phyloP scores from a whole-genome alignment of 1,284 basidiomycete species.

The Grifola frondosa region DNA sequence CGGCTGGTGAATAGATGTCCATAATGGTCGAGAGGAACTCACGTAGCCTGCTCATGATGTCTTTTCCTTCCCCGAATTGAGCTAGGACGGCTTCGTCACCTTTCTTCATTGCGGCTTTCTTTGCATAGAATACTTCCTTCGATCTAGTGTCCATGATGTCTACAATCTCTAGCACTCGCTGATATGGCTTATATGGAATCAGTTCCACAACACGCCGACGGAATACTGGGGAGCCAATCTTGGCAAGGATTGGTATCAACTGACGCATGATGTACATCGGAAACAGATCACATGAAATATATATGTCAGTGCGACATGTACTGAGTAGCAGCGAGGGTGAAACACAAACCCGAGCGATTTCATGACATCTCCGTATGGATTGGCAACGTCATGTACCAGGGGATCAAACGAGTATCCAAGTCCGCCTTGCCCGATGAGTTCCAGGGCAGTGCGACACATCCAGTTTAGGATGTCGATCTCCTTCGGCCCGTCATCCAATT shows the following conservation, averaged over 20 bases:
- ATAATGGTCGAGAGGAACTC: slow-evolving; percentile 5
- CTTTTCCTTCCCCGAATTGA: slow-evolving; percentile 28
- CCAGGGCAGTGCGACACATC: slow-evolving; percentile 37
- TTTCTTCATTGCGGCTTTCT: slow-evolving; percentile 21
- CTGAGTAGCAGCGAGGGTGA: too few relatives aligned
- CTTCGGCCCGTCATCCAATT: slow-evolving; percentile 32
- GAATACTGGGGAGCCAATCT: slow-evolving; percentile 13
- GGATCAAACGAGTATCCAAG: slow-evolving; percentile 44
- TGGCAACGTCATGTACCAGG: slow-evolving; percentile 24
- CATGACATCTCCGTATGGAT: too few relatives aligned
- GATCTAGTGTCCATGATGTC: slow-evolving; percentile 20
- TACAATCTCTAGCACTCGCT: slow-evolving; percentile 15
- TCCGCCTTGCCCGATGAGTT: slow-evolving; percentile 34
- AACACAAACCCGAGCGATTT: too few relatives aligned
- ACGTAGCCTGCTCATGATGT: slow-evolving; percentile 35
- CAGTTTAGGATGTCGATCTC: slow-evolving; percentile 31
- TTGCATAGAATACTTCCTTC: slow-evolving; percentile 18
- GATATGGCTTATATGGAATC: slow-evolving; percentile 8
- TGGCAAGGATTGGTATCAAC: slow-evolving; percentile 2
- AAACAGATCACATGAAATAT: too few relatives aligned
- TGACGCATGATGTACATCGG: slow-evolving; percentile 4
- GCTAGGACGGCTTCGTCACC: slow-evolving; percentile 24
- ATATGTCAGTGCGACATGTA: too few relatives aligned
- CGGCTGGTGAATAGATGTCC: background rate
- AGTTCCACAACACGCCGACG: slow-evolving; percentile 12